Conservation (phyloP, 345 rosid genomes). For the Populus davidiana region DNA sequence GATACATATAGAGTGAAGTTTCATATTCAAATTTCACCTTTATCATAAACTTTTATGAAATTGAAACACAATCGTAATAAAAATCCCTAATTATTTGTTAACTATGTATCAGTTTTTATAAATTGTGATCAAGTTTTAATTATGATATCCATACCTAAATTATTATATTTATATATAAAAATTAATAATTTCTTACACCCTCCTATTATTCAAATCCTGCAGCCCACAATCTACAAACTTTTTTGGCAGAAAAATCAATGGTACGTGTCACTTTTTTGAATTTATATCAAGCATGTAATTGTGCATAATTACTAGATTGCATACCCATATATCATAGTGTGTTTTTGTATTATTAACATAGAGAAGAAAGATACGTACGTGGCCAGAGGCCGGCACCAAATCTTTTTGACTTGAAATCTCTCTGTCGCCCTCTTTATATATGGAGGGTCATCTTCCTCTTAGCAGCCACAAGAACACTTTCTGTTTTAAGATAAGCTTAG, state of each 20-base stretch:
- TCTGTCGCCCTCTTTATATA: slow-evolving; percentile 12
- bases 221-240: background rate
- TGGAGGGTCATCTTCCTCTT: background rate
- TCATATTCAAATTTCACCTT: no score
- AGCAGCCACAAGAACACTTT: slow-evolving; percentile 4
- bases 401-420: slow-evolving; percentile 16
- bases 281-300: background rate
- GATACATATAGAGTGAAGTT: no score
- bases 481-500: background rate
- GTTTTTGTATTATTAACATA: background rate
- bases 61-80: background rate
- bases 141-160: background rate
- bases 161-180: no score
- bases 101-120: background rate
- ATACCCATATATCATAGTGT: background rate
- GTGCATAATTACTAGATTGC: background rate
- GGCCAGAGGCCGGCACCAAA: slow-evolving; percentile 35
- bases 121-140: background rate
- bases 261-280: background rate
- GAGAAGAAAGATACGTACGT: background rate
- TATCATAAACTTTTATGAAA: background rate
- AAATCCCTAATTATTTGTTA: background rate
- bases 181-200: no score
- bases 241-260: background rate
- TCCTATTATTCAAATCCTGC: no score